Base-by-base conservation (phyloP, 2,329 filamentous ascomycete genomes). In the Ramularia endophylla region DNA sequence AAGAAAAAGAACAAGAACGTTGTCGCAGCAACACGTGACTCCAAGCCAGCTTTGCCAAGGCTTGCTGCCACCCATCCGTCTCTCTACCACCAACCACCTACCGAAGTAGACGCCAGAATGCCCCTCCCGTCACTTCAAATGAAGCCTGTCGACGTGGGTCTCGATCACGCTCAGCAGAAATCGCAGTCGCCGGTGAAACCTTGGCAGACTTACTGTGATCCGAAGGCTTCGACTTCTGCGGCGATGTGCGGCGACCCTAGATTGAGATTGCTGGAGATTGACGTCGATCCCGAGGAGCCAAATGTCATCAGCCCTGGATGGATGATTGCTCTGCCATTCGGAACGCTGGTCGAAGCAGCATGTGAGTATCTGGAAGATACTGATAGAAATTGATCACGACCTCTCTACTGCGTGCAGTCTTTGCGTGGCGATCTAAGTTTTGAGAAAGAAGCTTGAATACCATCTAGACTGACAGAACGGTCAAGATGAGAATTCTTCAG, bases 311-410 rank as follows among this genome's bases (percentile, higher is more conserved):
- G 41, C n/a, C 36, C 45, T 12, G 35, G 36, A 3, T 42, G 40
- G 13, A 46, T 50, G 47, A 43, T 48, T 16, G 41, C 34, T 12
- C 11, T 50, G 27, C 47, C 47, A 15, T 39, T 36, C 20, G 47
- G 47, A 8, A 36, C 33, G 12, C 27, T 47, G 9, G n/a, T 50
- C 17, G 47, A 50, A 33, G 41, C 28, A 3, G 45, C 45, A 9
- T 34, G 39, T 13, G 28, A 34, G 3, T 46, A 41, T 15, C n/a
- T n/a, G n/a, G n/a, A n/a, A n/a, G n/a, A n/a, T n/a, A n/a, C n/a
- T n/a, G n/a, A n/a, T n/a, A n/a, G n/a, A n/a, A n/a, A n/a, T n/a
- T n/a, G n/a, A n/a, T n/a, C n/a, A n/a, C n/a, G n/a, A n/a, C n/a
- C n/a, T n/a, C n/a, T n/a, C n/a, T n/a, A n/a, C n/a, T n/a, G n/a